Evolutionary conservation across 495 filamentous ascomycete species (phyloP), one percentile per base, ranked within the genome.

Genomic region (Aspergillus panamensis): DNA sequence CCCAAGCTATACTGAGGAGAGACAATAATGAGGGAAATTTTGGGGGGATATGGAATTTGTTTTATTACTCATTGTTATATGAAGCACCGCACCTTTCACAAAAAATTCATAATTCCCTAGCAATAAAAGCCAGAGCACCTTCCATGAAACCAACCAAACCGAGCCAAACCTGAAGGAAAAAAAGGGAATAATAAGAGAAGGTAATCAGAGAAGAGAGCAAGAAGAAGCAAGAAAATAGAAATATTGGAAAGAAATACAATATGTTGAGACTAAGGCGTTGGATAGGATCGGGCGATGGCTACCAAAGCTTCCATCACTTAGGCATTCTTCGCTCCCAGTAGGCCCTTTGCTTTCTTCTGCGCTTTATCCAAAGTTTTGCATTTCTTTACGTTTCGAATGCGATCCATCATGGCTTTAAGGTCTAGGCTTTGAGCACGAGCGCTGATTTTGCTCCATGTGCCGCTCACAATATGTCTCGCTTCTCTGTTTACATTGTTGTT

Each of bases 331-430:
- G 64, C 59, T 48, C 58, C 66, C 56, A 73, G 48, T 48, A 80
- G 45, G 39, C 67, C 54, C 40, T 67, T 70, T 19, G 74, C 77
- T 42, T 66, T 66, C 53, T 65, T 66, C 44, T 80, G 77, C 42
- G 74, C 75, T 10, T 60, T 73, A 52, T 65, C 68, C 51, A 79
- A 59, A 19, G 72, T 58, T 35, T 66, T 61, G 40, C 60, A 66
- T 48, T 67, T 74, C 25, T 61, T 61, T 6, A 61, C 64, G 51
- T 68, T 69, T 37, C 66, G 74, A 17, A 77, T 25, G 55, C 65
- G 68, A 42, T 73, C 67, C 66, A 66, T 64, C 65, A 74, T 53
- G 6, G 55, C 51, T 16, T 40, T 51, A 14, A 73, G 43, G 52
- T 73, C 66, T 12, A 76, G 45, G n/a, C 57, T 55, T 30, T 62